Evolutionary conservation across 1,284 basidiomycete genomes (phyloP).

Genomic region (Violaceomyces palustris): DNA sequence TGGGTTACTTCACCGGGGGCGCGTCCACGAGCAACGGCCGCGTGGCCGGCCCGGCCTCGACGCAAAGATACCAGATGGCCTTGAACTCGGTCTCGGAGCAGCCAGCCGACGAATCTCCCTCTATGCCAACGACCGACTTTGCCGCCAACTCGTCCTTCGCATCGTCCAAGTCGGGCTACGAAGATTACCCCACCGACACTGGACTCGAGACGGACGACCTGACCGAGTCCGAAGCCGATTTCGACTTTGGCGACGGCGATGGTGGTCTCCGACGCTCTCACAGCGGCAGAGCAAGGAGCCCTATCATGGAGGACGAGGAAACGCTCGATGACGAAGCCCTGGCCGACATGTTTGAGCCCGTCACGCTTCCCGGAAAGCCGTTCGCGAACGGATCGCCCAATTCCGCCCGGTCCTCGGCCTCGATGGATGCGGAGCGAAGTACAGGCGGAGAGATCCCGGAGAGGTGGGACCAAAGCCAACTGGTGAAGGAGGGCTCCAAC

Average conservation of each 20-base stretch:
- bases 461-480: conserved; percentile 21
- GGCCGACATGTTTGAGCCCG: background rate
- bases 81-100: conserved; percentile 25
- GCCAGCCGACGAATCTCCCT: conserved; percentile 24
- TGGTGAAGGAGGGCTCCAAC: conserved; percentile 13
- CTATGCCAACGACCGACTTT: conserved; percentile 9
- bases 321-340: background rate
- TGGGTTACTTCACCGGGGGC: too few species aligned
- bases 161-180: background rate
- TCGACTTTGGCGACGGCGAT: background rate
- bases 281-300: background rate
- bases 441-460: conserved; percentile 16
- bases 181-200: too few species aligned
- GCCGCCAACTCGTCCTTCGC: background rate
- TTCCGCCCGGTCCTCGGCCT: conserved; percentile 6
- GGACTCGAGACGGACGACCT: too few species aligned
- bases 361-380: background rate
- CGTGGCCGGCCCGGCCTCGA: conserved; percentile 22
- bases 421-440: background rate
- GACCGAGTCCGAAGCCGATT: background rate
- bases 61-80: conserved; percentile 27
- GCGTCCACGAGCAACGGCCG: too few species aligned
- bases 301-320: background rate
- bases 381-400: background rate
- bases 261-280: background rate